A percentile compares a stretch with the other conserved stretches of the same genome.
Evolutionary conservation across 345 rosid genomes (phyloP).

Genomic region (Citrus australasica): DNA sequence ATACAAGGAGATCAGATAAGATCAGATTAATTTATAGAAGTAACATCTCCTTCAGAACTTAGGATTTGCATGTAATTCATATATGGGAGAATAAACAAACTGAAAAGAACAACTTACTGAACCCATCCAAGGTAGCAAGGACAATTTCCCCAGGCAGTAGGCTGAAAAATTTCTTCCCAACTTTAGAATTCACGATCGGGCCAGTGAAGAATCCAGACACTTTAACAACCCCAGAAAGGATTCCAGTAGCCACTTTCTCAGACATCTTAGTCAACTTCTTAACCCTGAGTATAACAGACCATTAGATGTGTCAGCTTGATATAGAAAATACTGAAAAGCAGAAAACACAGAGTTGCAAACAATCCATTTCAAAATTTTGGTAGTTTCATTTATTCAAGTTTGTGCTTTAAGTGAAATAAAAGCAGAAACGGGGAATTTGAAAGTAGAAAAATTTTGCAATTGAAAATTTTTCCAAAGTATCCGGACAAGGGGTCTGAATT

Average conservation of each 20-base stretch:
- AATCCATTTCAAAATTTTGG: background rate
- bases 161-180: constrained; percentile 76
- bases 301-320: background rate
- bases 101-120: constrained; percentile 52
- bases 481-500: no score
- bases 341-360: background rate
- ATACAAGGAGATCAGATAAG: no score
- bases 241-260: constrained; percentile 67
- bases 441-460: no score
- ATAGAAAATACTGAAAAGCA: background rate
- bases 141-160: constrained; percentile 85
- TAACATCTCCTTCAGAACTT: background rate
- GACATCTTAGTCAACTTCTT: constrained; percentile 83
- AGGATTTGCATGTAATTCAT: background rate
- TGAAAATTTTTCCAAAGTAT: no score
- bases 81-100: background rate
- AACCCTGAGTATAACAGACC: constrained; percentile 45
- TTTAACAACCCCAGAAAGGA: constrained; percentile 82
- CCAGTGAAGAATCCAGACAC: constrained; percentile 75
- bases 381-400: background rate
- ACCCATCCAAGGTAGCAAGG: constrained; percentile 95
- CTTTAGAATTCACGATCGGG: constrained; percentile 77
- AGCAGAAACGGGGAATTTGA: no score
- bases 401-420: no score
- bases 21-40: background rate